A percentile compares a stretch with the other conserved stretches of the same genome.
These are phyloP conservation scores for Mycena polygramma DNA, from an alignment of 768 basidiomycete species.

Conservation along the genomic window DNA sequence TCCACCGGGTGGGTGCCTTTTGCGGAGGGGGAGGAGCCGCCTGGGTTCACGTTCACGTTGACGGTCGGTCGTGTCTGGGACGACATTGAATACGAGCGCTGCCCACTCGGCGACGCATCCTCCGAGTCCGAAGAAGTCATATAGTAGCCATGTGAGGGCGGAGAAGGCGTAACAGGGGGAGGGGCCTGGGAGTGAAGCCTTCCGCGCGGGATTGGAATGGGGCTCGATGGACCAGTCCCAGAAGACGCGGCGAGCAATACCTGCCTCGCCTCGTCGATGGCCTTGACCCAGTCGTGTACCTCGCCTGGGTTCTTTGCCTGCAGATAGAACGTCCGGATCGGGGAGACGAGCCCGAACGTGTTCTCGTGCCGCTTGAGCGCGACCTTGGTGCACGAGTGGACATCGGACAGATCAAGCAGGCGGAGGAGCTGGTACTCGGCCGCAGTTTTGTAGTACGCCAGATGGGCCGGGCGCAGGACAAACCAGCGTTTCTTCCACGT, in stretches of 20 bases:
- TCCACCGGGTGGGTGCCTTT: conserved; percentile 56
- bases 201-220: conserved; percentile 65
- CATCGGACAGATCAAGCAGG: conserved; percentile 86
- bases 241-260: conserved; percentile 74
- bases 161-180: conserved; percentile 61
- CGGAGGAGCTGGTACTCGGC: conserved; percentile 95
- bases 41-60: conserved; percentile 22
- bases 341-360: conserved; percentile 93
- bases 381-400: conserved; percentile 92
- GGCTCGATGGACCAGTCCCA: conserved; percentile 59
- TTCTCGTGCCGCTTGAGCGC: conserved; percentile 90
- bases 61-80: conserved; percentile 58
- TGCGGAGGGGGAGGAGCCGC: conserved; percentile 53
- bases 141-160: conserved; percentile 60
- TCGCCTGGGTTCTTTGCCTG: conserved; percentile 82
- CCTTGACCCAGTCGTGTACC: conserved; percentile 85
- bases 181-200: conserved; percentile 42
- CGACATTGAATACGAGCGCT: conserved; percentile 57
- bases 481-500: conserved; percentile 99
- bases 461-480: conserved; percentile 89
- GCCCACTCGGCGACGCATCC: conserved; percentile 67
- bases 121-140: conserved; percentile 87
- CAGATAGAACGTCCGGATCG: conserved; percentile 91
- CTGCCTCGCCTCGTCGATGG: conserved; percentile 83
- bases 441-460: conserved; percentile 97